These are phyloP conservation scores for Claviceps sp. DNA, from an alignment of 2,329 filamentous ascomycete genomes.

Conservation along the genomic window DNA sequence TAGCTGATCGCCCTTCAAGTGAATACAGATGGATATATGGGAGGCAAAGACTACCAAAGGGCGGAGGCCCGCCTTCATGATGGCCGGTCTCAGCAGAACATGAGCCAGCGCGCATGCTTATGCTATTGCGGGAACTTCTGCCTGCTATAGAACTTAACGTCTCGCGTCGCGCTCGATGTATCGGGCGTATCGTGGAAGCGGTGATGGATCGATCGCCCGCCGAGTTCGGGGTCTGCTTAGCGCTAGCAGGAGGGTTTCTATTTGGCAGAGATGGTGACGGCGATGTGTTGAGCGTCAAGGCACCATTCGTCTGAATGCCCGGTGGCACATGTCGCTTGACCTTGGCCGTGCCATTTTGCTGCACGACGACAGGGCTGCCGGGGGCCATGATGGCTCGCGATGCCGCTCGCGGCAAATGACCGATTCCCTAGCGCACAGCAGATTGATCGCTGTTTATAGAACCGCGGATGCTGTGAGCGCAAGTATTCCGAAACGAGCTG, in stretches of 20 bases:
- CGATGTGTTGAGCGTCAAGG: constrained; percentile 42
- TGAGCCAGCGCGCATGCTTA: constrained; percentile 35
- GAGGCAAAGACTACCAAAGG: constrained; percentile 31
- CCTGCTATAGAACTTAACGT: constrained; percentile 28
- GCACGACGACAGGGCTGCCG: constrained; percentile 32
- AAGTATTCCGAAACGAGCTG: constrained; percentile 5
- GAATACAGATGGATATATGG: neutral
- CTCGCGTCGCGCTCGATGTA: constrained; percentile 48
- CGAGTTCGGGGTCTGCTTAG: constrained; percentile 25
- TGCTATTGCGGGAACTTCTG: constrained; percentile 37
- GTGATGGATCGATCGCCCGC: constrained; percentile 24
- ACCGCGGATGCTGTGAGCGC: neutral
- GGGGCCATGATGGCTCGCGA: constrained; percentile 36
- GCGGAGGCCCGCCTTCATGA: constrained; percentile 31
- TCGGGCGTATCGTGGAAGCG: constrained; percentile 31
- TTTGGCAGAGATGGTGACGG: constrained; percentile 44
- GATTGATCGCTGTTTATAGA: neutral
- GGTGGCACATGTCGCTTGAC: constrained; percentile 55
- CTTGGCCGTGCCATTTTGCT: constrained; percentile 38
- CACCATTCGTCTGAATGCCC: constrained; percentile 53
- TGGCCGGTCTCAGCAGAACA: constrained; percentile 28
- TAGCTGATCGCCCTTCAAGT: neutral
- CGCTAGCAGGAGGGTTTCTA: constrained; percentile 36
- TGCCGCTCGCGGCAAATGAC: constrained; percentile 4
- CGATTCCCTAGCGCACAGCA: constrained; percentile 2